A percentile compares a stretch with the other conserved stretches of the same genome.
Conservation (phyloP, 805 yeast genomes). For the Metschnikowia bowlesiae region DNA sequence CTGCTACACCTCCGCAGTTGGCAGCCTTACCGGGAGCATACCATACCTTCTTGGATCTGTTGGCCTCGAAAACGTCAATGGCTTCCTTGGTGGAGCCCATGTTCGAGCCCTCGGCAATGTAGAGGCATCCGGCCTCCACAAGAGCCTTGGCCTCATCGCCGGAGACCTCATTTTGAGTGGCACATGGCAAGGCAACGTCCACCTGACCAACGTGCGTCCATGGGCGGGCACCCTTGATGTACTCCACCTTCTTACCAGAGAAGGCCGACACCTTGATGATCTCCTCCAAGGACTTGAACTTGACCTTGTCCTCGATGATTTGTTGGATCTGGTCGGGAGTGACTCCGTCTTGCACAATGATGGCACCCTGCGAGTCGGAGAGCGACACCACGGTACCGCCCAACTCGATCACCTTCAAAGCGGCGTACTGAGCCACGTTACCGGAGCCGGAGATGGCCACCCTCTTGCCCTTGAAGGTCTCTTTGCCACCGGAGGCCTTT, state of each 20-base stretch:
- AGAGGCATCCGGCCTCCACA: conserved; percentile 86
- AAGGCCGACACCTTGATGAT: conserved; percentile 58
- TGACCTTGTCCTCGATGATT: conserved; percentile 73
- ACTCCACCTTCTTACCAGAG: conserved; percentile 59
- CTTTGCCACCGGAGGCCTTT: conserved; percentile 85
- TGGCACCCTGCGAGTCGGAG: conserved; percentile 92
- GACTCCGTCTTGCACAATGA: conserved; percentile 75
- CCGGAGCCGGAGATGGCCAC: conserved; percentile 98
- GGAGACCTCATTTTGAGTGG: conserved; percentile 96
- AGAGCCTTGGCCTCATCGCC: conserved; percentile 96
- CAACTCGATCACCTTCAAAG: conserved; percentile 92
- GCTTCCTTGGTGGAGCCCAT: conserved; percentile 99
- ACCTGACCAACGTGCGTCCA: conserved; percentile 90
- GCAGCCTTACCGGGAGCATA: conserved; percentile 99
- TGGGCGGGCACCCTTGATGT: conserved; percentile 92
- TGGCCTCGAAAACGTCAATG: conserved; percentile 87
- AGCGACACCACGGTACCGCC: conserved; percentile 94
- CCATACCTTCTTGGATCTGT: conserved; percentile 73
- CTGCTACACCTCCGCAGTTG: conserved; percentile 99
- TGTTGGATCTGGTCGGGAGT: conserved; percentile 74
- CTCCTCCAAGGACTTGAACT: conserved; percentile 70
- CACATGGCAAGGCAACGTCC: conserved; percentile 96
- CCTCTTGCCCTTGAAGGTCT: conserved; percentile 85
- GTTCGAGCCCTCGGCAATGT: conserved; percentile 97
- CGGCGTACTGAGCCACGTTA: conserved; percentile 99